Evolutionary conservation across 2,329 filamentous ascomycete species (phyloP).

Genomic region (Stagonosporopsis tanaceti): DNA sequence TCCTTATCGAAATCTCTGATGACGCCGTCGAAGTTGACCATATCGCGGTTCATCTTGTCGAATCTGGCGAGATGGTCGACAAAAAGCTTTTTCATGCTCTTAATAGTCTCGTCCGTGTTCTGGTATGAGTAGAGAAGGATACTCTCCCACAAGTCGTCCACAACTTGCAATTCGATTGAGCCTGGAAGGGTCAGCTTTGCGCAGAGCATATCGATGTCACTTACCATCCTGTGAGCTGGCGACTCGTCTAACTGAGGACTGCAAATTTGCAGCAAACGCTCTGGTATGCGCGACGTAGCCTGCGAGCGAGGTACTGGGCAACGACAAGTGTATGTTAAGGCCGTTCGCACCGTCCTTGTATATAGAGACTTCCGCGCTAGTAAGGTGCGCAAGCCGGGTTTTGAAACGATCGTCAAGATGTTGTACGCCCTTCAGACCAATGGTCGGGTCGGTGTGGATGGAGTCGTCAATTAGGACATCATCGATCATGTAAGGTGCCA

Average conservation of each 20-base stretch:
- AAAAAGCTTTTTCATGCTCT: constrained; percentile 1
- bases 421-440: neutral
- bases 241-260: neutral
- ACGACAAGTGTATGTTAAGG: neutral
- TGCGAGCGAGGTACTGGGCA: neutral
- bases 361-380: neutral
- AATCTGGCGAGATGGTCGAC: neutral
- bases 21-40: neutral
- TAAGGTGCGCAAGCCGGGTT: neutral
- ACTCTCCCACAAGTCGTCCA: neutral
- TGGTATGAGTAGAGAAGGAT: constrained; percentile 1
- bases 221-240: neutral
- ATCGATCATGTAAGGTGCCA: neutral
- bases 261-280: neutral
- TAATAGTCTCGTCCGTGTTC: neutral
- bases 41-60: neutral
- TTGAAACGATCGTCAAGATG: neutral
- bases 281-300: neutral
- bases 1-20: neutral
- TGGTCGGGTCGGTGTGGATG: too few species aligned
- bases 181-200: constrained; percentile 6
- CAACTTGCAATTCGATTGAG: neutral
- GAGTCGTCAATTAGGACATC: neutral
- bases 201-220: neutral
- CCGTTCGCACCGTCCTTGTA: neutral